Conservation (phyloP, 2,329 filamentous ascomycete genomes). For the Neopestalotiopsis clavispora region DNA sequence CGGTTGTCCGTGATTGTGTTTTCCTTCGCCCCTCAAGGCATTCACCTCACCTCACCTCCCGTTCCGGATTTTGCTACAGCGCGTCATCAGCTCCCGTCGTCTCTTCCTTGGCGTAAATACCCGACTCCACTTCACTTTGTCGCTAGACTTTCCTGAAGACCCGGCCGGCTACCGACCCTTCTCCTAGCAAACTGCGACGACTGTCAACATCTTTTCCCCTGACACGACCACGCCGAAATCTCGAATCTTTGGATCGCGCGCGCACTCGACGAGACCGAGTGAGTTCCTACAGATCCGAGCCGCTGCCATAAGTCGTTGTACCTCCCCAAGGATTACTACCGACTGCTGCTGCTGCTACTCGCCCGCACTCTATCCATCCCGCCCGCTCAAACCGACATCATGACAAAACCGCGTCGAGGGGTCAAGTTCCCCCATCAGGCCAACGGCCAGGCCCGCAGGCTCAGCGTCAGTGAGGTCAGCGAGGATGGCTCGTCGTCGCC, state of each 20-base stretch:
- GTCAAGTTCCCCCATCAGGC: constrained; percentile 58
- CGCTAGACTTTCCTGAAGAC: not conserved
- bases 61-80: not conserved
- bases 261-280: not conserved
- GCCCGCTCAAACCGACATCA: constrained; percentile 22
- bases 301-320: not conserved
- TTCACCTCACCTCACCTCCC: not conserved
- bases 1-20: not conserved
- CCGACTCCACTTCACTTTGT: not conserved
- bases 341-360: not conserved
- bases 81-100: not conserved
- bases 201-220: not conserved
- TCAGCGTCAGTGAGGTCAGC: constrained; percentile 74
- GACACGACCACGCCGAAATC: not conserved
- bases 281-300: constrained; percentile 1
- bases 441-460: constrained; percentile 59
- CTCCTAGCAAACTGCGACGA: not conserved
- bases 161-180: not conserved
- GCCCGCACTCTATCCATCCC: not conserved
- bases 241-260: not conserved
- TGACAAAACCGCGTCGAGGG: constrained; percentile 50
- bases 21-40: not conserved
- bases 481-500: constrained; percentile 56
- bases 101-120: constrained; percentile 1
- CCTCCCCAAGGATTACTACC: not conserved